phyloP scores from a whole-genome alignment of 108 stramenopile species.

The Cyclotella baltica region DNA sequence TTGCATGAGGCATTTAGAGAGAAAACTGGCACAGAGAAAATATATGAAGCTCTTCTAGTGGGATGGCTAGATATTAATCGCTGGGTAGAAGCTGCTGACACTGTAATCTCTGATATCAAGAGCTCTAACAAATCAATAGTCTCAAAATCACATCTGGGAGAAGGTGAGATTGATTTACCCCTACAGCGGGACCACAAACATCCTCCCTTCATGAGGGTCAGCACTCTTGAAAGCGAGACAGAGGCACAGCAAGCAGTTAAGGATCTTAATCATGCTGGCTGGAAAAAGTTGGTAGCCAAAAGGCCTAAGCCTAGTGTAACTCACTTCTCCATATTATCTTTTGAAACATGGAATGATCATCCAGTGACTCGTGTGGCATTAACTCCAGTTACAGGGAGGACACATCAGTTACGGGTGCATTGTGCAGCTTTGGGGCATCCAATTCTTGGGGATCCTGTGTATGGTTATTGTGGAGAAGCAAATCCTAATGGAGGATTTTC shows the following conservation, averaged over 20 bases:
- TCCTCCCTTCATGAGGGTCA: constrained; percentile 82
- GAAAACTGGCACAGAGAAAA: constrained; percentile 51
- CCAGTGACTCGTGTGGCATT: constrained; percentile 67
- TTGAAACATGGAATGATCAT: constrained; percentile 54
- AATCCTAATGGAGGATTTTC: constrained; percentile 57
- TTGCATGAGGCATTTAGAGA: constrained; percentile 73
- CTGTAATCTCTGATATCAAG: neutral
- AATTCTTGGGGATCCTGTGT: constrained; percentile 85
- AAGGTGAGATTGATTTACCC: constrained; percentile 74
- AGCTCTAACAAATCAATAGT: neutral
- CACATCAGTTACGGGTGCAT: constrained; percentile 88
- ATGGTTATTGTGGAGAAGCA: constrained; percentile 69
- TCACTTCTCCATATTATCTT: constrained; percentile 53
- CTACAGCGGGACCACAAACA: constrained; percentile 78
- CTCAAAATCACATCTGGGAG: constrained; percentile 23
- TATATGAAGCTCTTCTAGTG: constrained; percentile 69
- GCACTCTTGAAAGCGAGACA: constrained; percentile 59
- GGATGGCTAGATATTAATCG: constrained; percentile 48
- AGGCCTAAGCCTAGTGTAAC: constrained; percentile 68
- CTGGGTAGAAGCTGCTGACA: constrained; percentile 21
- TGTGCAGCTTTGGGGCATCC: constrained; percentile 68
- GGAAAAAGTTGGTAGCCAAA: constrained; percentile 67
- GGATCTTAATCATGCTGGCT: constrained; percentile 71
- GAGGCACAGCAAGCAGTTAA: constrained; percentile 61
- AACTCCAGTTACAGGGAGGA: constrained; percentile 70